Conservation (phyloP, 2,329 filamentous ascomycete genomes). For the Lasiodiplodia theobromae region DNA sequence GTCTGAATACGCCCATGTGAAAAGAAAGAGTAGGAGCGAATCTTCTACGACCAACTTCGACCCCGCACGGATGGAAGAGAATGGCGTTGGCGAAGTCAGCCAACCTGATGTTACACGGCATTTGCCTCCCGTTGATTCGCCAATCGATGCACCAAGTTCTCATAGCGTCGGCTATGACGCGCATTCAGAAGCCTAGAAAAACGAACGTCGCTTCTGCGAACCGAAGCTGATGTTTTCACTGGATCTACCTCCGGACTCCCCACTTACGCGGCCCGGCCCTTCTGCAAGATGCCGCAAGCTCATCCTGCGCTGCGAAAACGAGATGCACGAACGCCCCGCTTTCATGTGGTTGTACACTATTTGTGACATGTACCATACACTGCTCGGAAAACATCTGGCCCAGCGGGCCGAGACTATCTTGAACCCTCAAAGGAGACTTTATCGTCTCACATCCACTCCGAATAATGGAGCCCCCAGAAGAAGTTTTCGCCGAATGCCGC, state of each 20-base stretch:
- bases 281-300: slow-evolving; percentile 12
- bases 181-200: not conserved
- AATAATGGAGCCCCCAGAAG: no score
- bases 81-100: not conserved
- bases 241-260: not conserved
- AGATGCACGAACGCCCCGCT: slow-evolving; percentile 7
- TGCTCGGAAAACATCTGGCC: not conserved
- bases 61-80: no score
- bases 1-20: no score
- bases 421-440: no score
- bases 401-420: no score
- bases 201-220: no score
- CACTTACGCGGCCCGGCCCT: slow-evolving; percentile 13
- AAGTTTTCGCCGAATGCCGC: no score
- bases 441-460: no score
- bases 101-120: slow-evolving; percentile 1
- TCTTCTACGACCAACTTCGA: no score
- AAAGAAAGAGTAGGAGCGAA: no score
- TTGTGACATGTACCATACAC: no score
- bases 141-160: not conserved
- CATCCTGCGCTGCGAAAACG: slow-evolving; percentile 8
- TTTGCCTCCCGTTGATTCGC: not conserved
- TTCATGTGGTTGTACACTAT: slow-evolving; percentile 4
- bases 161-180: not conserved
- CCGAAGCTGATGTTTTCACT: not conserved